Evolutionary conservation across 208 protist genomes (phyloP).

Genomic region (Leishmania amazonensis): DNA sequence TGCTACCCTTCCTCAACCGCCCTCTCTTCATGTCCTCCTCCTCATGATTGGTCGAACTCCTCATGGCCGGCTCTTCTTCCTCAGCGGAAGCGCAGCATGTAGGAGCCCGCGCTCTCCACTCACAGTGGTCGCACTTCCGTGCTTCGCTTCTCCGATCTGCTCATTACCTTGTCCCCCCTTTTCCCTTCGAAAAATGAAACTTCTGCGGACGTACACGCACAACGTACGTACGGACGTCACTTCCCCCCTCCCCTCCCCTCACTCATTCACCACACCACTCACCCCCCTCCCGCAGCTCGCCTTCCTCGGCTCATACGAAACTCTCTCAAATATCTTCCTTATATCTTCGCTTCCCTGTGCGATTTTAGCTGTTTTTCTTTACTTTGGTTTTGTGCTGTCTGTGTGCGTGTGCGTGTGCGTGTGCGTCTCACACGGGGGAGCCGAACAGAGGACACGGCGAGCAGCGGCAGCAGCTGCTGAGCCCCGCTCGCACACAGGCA

Average conservation of each 20-base stretch:
- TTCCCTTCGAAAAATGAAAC: not conserved
- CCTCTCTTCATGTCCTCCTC: not conserved
- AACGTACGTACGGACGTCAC: not conserved
- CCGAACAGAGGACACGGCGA: not conserved
- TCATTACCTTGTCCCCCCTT: not conserved
- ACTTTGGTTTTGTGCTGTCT: not conserved
- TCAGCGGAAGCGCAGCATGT: not conserved
- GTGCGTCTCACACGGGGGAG: not conserved
- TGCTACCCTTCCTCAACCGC: not conserved
- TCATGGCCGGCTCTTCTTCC: not conserved
- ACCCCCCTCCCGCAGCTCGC: not conserved
- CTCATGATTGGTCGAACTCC: not conserved
- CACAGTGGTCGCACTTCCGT: not conserved
- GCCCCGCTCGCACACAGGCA: not conserved
- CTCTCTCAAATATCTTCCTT: too few relatives aligned
- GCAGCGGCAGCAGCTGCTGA: not conserved
- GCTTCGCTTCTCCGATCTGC: too few relatives aligned
- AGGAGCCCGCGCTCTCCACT: not conserved
- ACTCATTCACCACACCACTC: too few relatives aligned
- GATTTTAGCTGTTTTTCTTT: not conserved
- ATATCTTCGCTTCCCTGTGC: not conserved
- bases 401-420: not conserved
- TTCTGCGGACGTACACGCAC: not conserved
- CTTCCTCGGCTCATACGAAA: too few relatives aligned
- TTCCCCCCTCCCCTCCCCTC: not conserved